Conservation (phyloP, 73 alveolate genomes). For the Paraurostyla sp. region DNA sequence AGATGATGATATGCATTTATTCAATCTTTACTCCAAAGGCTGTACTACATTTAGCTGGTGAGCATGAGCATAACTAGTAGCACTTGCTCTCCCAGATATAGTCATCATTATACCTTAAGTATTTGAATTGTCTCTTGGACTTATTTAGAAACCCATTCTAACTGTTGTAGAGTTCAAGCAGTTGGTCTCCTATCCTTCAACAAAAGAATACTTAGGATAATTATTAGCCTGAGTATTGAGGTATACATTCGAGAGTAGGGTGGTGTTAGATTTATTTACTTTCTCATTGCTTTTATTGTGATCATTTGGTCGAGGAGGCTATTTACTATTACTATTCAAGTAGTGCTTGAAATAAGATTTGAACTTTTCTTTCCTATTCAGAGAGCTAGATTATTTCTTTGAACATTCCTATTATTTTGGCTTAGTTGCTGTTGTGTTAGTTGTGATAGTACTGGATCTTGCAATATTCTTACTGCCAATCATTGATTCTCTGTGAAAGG, state of each 20-base stretch:
- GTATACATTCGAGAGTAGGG: not conserved
- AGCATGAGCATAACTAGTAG: not conserved
- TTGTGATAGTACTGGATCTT: slow-evolving; percentile 24
- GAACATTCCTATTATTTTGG: not conserved
- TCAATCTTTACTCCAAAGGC: not conserved
- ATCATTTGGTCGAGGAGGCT: not conserved
- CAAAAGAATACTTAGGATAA: not conserved
- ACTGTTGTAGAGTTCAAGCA: not conserved
- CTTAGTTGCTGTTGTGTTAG: not conserved
- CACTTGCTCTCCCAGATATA: not conserved
- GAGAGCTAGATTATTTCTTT: not conserved
- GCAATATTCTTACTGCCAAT: not conserved
- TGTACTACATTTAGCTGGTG: not conserved
- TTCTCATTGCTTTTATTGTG: not conserved
- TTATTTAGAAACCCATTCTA: not conserved
- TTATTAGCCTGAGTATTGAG: not conserved
- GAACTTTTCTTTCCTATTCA: slow-evolving; percentile 2
- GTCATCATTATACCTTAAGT: not conserved
- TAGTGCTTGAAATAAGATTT: slow-evolving; percentile 38
- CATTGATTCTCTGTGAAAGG: slow-evolving; percentile 22
- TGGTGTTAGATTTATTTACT: not conserved
- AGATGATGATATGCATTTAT: not conserved
- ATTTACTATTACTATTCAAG: not conserved
- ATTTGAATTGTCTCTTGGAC: not conserved
- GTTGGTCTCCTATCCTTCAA: not conserved